Evolutionary conservation across 2,329 filamentous ascomycete genomes (phyloP), one percentile per base, ranked within the genome.

Genomic region (Chaetoscypha palmicola): DNA sequence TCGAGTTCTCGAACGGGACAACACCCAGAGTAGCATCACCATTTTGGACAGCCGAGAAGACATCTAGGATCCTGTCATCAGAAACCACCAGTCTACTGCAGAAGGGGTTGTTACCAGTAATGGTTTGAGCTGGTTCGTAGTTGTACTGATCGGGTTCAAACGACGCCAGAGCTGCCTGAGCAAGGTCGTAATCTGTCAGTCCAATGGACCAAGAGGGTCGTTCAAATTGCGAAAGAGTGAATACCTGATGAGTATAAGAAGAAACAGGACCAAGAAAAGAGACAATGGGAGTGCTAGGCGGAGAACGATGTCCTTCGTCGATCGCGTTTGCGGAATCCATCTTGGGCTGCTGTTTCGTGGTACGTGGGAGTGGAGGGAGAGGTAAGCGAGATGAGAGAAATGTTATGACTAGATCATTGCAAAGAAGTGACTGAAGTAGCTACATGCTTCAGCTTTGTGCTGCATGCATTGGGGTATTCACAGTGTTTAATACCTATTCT

Each of bases 1-100:
- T 91, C 31, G 86, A 94, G 70, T 98, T 98, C 63, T 97, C 91
- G 65, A 95, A 90, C 5, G 92, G 92, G 1, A 96, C 85, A 23
- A 97, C 85, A 54, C 90, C 92, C 45, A 81, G 81, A 41, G 74
- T 66, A 1, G 77, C 78, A 34, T 68, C 62, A 46, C 77, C 74
- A 28, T 72, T 70, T 59, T 94, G 87, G 4, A 95, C 84, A 12
- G 80, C 74, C 39, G 81, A 72, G 64, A 96, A 95, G 56, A 94
- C 80, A 60, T 92, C 87, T 83, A 52, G 12, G 17, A 42, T 21
- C 26, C 24, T 19, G 41, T 19, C 39, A n/a, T n/a, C n/a, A n/a
- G n/a, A n/a, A n/a, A n/a, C n/a, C n/a, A n/a, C n/a, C n/a, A n/a
- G n/a, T n/a, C n/a, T n/a, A n/a, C n/a, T n/a, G n/a, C n/a, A n/a